A percentile compares a stretch with the other conserved stretches of the same genome.
Conservation (phyloP, 345 rosid genomes). For the Moricandia moricandioides region DNA sequence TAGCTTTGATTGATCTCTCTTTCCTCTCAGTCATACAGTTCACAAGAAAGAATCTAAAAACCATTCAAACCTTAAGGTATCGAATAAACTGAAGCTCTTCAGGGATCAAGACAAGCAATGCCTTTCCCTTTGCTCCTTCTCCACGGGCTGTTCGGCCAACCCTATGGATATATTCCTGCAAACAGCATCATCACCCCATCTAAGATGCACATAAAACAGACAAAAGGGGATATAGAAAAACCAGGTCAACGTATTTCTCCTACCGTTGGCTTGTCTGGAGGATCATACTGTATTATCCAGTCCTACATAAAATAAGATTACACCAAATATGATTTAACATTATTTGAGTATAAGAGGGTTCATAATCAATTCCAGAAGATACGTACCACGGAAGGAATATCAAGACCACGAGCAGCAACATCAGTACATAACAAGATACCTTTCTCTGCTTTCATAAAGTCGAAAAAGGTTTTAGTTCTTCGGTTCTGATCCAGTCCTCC, state of each 20-base stretch:
- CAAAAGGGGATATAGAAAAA: neutral
- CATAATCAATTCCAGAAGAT: neutral
- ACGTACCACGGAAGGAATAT: conserved; percentile 92
- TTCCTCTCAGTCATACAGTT: no score
- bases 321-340: neutral
- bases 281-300: conserved; percentile 98
- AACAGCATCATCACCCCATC: conserved; percentile 6
- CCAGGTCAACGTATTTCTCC: neutral
- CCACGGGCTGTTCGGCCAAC: conserved; percentile 99
- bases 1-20: no score
- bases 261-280: conserved; percentile 97
- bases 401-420: conserved; percentile 99
- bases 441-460: conserved; percentile 84
- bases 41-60: neutral
- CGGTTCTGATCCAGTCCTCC: conserved; percentile 95
- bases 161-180: conserved; percentile 95
- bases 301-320: conserved; percentile 51
- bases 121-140: conserved; percentile 96
- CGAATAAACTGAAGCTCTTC: conserved; percentile 90
- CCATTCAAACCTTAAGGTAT: conserved; percentile 66
- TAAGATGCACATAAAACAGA: neutral
- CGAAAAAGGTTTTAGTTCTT: conserved; percentile 88
- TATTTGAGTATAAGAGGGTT: neutral
- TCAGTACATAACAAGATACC: conserved; percentile 97
- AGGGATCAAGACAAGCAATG: conserved; percentile 83